Base-by-base conservation (phyloP, 805 yeast genomes). In the Suhomyces canberraensis region DNA sequence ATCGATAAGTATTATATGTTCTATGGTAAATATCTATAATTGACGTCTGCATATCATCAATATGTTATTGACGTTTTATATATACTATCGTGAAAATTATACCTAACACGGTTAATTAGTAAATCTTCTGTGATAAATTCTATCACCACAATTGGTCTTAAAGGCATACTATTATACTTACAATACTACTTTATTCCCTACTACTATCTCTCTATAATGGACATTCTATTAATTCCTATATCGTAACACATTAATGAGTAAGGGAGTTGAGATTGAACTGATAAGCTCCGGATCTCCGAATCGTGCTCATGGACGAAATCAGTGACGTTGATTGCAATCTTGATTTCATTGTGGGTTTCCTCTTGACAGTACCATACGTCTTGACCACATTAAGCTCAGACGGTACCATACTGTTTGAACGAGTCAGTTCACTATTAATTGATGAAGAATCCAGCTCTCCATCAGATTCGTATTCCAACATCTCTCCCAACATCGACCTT, bases 381-480 rank as follows among this genome's bases (percentile, higher is more conserved):
- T 40, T 43, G 16, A 39, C 35, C 16, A 46, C 37, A 13, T 48
- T 44, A 18, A 48, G 22, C 32, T 47, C 47, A 8, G 47, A 38
- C 7, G 33, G 38, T 11, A 24, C 31, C 5, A 25, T 32, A 28
- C 43, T 41, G 9, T 13, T 16, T 2, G 35, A 11, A 25, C 26
- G n/a, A 3, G 20, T 35, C 21, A 17, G 33, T 26, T 14, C 13
- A 14, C 16, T 29, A 13, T 31, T 18, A n/a, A 18, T 16, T 6
- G 39, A 29, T 4, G 47, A 40, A 27, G 40, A 18, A 16, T 27
- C 35, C 39, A 40, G 43, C 14, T 47, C 50, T 14, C 45, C 47
- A 21, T 56, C 61, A 7, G 71, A 65, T n/a, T 56, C 58, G 44
- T 68, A 66, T 36, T 66, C 73, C 37, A 68, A 52, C 74, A 68